Evolutionary conservation across 495 filamentous ascomycete species (phyloP).

Genomic region (Penicillium cosmopolitanum): DNA sequence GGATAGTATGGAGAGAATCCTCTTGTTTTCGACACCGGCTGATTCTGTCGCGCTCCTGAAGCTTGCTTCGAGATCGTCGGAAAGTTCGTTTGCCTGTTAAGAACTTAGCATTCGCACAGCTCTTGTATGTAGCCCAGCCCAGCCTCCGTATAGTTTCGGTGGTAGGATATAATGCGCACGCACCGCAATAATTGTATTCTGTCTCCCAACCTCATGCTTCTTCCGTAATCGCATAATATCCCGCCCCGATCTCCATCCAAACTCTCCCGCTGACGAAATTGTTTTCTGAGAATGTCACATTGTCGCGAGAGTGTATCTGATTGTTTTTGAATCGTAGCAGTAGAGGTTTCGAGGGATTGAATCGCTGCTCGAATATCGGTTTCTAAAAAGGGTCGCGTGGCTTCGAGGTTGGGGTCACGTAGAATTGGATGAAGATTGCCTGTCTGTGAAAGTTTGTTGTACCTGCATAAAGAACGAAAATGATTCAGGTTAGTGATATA

Average conservation of each 20-base stretch:
- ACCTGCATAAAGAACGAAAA: slow-evolving; percentile 21
- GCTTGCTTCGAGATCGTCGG: slow-evolving; percentile 34
- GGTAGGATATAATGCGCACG: too few relatives aligned
- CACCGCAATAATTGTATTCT: slow-evolving; percentile 37
- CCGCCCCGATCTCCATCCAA: slow-evolving; percentile 26
- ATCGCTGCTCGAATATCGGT: slow-evolving; percentile 45
- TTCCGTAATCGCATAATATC: slow-evolving; percentile 38
- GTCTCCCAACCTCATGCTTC: slow-evolving; percentile 43
- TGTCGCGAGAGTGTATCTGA: slow-evolving; percentile 36
- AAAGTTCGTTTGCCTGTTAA: slow-evolving; percentile 38
- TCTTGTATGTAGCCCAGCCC: too few relatives aligned
- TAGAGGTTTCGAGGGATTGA: slow-evolving; percentile 40
- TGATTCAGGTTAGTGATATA: too few relatives aligned
- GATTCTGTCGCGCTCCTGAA: slow-evolving; percentile 39
- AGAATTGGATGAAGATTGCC: slow-evolving; percentile 36
- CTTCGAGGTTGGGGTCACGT: slow-evolving; percentile 26
- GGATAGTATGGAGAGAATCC: slow-evolving; percentile 39
- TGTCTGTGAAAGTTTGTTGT: slow-evolving; percentile 36
- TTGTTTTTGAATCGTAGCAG: slow-evolving; percentile 40
- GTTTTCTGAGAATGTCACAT: slow-evolving; percentile 33
- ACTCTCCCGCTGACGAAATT: slow-evolving; percentile 30
- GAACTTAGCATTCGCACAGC: background rate
- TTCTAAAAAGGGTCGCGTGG: slow-evolving; percentile 44
- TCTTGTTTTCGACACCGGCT: slow-evolving; percentile 36
- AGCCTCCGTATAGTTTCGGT: too few relatives aligned